These are phyloP conservation scores for Pterocarpus macrocarpus DNA, from an alignment of 306 rosid species.

Conservation along the genomic window DNA sequence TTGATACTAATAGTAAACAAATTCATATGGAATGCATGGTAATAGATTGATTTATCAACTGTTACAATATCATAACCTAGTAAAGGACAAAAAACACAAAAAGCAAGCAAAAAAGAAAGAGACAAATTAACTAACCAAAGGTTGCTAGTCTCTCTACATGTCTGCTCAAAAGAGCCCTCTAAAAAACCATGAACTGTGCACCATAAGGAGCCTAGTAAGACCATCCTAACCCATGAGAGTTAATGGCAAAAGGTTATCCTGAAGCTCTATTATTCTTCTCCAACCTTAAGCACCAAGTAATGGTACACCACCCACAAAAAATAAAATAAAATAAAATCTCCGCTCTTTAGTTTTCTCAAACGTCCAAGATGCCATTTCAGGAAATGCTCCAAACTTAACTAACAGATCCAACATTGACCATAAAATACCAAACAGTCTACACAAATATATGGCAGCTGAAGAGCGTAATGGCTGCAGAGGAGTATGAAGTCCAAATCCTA, in stretches of 20 bases:
- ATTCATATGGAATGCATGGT: background rate
- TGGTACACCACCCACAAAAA: background rate
- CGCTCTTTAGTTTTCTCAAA: background rate
- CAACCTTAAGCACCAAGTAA: background rate
- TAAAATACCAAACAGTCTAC: background rate
- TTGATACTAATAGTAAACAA: constrained; percentile 24
- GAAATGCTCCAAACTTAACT: constrained; percentile 29
- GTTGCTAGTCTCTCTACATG: background rate
- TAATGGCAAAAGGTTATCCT: constrained; percentile 7
- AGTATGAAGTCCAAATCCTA: constrained; percentile 39
- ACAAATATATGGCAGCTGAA: background rate
- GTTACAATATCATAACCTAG: background rate
- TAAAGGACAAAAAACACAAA: constrained; percentile 6
- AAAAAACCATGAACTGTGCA: constrained; percentile 6
- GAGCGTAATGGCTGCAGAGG: background rate
- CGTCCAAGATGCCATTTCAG: constrained; percentile 16
- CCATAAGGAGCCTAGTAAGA: background rate
- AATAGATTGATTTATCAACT: background rate
- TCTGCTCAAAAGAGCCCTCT: background rate
- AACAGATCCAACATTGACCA: constrained; percentile 3
- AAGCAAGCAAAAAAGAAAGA: background rate
- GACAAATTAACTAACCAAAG: background rate
- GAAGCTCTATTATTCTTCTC: constrained; percentile 7
- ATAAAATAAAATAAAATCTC: background rate
- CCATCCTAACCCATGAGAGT: background rate